phyloP scores from a whole-genome alignment of 2,329 filamentous ascomycete genomes.

The Fusarium udum region DNA sequence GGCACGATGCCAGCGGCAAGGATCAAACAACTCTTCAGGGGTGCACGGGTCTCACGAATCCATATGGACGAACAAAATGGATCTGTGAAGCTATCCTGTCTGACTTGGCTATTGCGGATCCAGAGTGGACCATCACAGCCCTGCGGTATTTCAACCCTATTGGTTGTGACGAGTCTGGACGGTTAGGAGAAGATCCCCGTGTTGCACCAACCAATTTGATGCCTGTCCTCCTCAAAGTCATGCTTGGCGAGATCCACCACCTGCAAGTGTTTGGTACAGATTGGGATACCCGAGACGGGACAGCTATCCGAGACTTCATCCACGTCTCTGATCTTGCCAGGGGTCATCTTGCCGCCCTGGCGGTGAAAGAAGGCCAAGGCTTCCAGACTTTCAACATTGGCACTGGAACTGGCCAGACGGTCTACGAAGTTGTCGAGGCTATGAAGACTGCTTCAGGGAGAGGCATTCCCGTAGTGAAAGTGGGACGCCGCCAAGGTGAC shows the following conservation, averaged over 20 bases:
- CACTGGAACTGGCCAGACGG: slow-evolving; percentile 50
- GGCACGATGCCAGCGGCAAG: neutral
- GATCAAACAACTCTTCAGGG: neutral
- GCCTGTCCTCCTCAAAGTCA: slow-evolving; percentile 50
- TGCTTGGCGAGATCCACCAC: slow-evolving; percentile 59
- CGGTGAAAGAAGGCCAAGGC: slow-evolving; percentile 39
- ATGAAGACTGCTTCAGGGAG: neutral
- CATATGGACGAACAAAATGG: slow-evolving; percentile 74
- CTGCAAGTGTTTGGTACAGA: slow-evolving; percentile 65
- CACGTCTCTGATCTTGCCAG: slow-evolving; percentile 72
- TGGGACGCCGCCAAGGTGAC: neutral
- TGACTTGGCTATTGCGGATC: slow-evolving; percentile 68
- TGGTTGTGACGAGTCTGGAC: slow-evolving; percentile 70
- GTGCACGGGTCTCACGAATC: neutral
- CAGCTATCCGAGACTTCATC: slow-evolving; percentile 73
- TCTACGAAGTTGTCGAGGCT: slow-evolving; percentile 2
- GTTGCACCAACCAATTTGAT: slow-evolving; percentile 7
- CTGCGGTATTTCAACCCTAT: slow-evolving; percentile 75
- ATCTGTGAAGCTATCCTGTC: slow-evolving; percentile 73
- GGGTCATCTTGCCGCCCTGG: slow-evolving; percentile 70
- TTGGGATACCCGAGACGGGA: slow-evolving; percentile 72
- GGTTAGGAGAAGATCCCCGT: slow-evolving; percentile 69
- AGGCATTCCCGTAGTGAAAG: neutral
- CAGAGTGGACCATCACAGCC: slow-evolving; percentile 69
- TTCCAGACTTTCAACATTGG: slow-evolving; percentile 59